These are phyloP conservation scores for Chlorella variabilis DNA, from an alignment of 163 green algal genomes.

Conservation along the genomic window DNA sequence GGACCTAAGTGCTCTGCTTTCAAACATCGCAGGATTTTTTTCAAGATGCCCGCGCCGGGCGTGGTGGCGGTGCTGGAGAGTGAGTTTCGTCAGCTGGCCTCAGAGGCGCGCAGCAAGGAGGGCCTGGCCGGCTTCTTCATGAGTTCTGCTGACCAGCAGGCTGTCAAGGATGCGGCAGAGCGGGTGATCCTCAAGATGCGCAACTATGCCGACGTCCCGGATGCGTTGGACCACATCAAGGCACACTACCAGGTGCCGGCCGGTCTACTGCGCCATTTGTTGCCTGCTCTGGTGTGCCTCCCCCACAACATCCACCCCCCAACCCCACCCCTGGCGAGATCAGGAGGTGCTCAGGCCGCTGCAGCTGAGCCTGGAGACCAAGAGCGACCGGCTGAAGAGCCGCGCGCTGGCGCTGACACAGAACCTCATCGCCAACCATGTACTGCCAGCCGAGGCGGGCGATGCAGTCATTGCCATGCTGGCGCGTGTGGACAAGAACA, in stretches of 20 bases:
- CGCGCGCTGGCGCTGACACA: constrained; percentile 73
- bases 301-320: background rate
- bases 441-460: constrained; percentile 54
- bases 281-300: too few species aligned
- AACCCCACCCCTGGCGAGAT: background rate
- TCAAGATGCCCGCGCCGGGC: background rate
- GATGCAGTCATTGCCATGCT: constrained; percentile 41
- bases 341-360: constrained; percentile 86
- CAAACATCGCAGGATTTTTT: too few species aligned
- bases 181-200: constrained; percentile 65
- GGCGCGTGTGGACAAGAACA: constrained; percentile 65
- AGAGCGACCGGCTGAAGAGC: constrained; percentile 70
- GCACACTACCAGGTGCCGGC: constrained; percentile 25
- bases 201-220: constrained; percentile 35
- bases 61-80: constrained; percentile 45
- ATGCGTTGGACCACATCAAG: constrained; percentile 47
- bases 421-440: constrained; percentile 79
- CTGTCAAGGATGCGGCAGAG: constrained; percentile 78
- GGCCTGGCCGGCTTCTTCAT: constrained; percentile 67
- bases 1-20: too few species aligned
- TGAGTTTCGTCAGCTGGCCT: constrained; percentile 66
- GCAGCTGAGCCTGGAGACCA: constrained; percentile 77
- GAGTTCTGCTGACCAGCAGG: constrained; percentile 62
- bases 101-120: constrained; percentile 66
- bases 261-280: too few species aligned